Base-by-base conservation (phyloP, 1,284 basidiomycete genomes). In the Thelephora terrestris region DNA sequence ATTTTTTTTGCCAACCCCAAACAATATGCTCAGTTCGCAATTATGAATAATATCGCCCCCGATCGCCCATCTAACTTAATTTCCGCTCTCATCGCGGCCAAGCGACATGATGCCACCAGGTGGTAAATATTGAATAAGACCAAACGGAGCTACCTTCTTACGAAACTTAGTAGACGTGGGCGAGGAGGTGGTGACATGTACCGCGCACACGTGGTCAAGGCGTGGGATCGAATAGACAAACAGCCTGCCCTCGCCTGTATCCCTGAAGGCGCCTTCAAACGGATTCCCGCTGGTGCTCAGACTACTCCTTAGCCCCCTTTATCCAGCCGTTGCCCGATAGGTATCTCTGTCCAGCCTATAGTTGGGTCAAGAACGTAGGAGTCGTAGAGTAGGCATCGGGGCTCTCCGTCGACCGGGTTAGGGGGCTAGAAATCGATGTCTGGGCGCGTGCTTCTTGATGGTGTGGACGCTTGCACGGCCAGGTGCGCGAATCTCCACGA, bases 191-290 rank as follows among this genome's bases (percentile, higher is more conserved):
- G 74, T 70, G 2, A 79, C 61, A 43, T 72, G 63, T 32, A 79
- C 52, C 1, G 70, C 73, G 55, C 78, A 71, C 25, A 85, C 57
- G 37, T 67, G 63, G 55, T 85, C 79, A 23, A 86, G 68, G 55
- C 72, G 68, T 2, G 88, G 88, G 7, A 90, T 66, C 0, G 85
- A 79, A 65, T 88, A 90, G 12, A 81, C 69, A 5, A 81, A 62
- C 0, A 69, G 76, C 20, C 76, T 71, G 7, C 71, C 65, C 56
- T 59, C 65, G 46, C n/a, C n/a, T n/a, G n/a, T n/a, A n/a, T 76
- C 76, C 0, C 80, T 85, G 53, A 84, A 74, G 14, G 75, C 78
- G 14, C 85, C 76, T 12, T 69, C 74, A 29, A 81, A 57, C 21
- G 71, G 73, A 46, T 84, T 75, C 4, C 85, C 80, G 12, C 71